Percentiles rank a stretch among this genome's conserved stretches.
phyloP scores from a whole-genome alignment of 257 asterid genomes.

The Plantago major region DNA sequence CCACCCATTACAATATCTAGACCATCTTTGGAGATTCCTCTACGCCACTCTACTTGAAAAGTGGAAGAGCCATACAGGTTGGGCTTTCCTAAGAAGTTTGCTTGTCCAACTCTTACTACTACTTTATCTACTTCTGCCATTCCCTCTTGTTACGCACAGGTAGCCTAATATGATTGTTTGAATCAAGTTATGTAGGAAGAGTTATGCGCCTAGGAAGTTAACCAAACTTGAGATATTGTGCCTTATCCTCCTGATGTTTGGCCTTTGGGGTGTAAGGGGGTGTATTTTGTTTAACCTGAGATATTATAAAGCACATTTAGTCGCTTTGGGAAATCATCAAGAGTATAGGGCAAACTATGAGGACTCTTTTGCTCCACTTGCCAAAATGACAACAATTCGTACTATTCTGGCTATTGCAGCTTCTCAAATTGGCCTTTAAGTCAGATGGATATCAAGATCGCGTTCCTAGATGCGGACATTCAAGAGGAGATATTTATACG shows the following conservation, averaged over 20 bases:
- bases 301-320: background rate
- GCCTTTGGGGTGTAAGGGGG: constrained; percentile 2
- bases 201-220: background rate
- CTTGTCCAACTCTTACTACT: background rate
- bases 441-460: too few relatives aligned
- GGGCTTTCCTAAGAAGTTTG: background rate
- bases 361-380: background rate
- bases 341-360: constrained; percentile 11
- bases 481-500: too few relatives aligned
- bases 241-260: background rate
- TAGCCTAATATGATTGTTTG: background rate
- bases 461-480: too few relatives aligned
- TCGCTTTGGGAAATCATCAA: constrained; percentile 1
- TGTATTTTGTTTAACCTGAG: background rate
- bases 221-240: too few relatives aligned
- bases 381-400: background rate
- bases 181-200: background rate
- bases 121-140: background rate
- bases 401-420: background rate
- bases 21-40: background rate
- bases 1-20: background rate
- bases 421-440: background rate
- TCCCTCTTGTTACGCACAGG: background rate
- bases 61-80: background rate
- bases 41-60: background rate